These are phyloP conservation scores for Acanthamoeba lenticulata DNA, from an alignment of 208 protist genomes.

Conservation along the genomic window DNA sequence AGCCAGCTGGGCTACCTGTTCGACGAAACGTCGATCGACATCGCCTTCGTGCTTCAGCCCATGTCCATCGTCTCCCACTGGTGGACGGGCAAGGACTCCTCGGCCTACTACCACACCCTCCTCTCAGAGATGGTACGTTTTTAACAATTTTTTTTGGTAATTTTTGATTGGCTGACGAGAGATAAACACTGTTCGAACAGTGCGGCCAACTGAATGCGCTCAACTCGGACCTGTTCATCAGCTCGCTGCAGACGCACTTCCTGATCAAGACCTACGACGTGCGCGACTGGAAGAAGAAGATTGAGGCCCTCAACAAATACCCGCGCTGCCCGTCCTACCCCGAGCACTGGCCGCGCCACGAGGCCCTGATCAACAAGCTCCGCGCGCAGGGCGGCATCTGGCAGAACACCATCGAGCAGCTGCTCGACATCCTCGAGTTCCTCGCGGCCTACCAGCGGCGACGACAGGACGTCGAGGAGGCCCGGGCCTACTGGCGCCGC, in stretches of 20 bases:
- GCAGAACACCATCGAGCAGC: neutral
- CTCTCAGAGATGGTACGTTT: conserved; percentile 11
- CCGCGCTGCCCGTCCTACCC: neutral
- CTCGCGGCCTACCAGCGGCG: neutral
- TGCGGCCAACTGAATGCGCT: conserved; percentile 16
- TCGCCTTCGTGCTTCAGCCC: conserved; percentile 14
- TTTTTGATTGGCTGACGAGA: neutral
- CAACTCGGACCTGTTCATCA: conserved; percentile 15
- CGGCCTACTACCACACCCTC: conserved; percentile 25
- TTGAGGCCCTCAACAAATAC: conserved; percentile 2
- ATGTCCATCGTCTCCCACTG: conserved; percentile 31
- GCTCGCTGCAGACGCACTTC: conserved; percentile 11
- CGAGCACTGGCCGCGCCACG: neutral
- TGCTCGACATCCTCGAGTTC: neutral
- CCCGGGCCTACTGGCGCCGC: no score
- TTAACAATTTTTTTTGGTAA: neutral
- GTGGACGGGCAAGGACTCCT: conserved; percentile 35
- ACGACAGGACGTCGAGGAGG: neutral
- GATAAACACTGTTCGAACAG: neutral
- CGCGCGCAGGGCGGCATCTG: neutral
- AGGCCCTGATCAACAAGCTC: neutral
- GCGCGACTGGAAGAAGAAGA: conserved; percentile 28
- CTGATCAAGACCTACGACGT: conserved; percentile 43
- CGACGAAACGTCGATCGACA: conserved; percentile 7
- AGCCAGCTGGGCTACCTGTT: conserved; percentile 23